Conservation (phyloP, 768 basidiomycete genomes). For the Rubroboletus pulcherrimus region DNA sequence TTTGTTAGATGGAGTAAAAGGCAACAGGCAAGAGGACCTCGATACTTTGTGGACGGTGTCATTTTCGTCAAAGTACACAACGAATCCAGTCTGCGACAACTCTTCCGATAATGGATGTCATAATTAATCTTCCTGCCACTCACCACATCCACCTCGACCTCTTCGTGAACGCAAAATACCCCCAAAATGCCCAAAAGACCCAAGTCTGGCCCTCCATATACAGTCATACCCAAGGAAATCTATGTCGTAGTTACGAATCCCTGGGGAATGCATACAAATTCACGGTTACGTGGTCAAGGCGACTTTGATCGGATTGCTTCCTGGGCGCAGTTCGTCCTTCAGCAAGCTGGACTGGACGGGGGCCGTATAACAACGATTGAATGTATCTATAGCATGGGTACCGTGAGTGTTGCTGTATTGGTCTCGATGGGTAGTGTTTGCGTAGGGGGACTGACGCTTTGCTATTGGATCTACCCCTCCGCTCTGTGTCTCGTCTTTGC, state of each 20-base stretch:
- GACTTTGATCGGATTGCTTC: conserved; percentile 25
- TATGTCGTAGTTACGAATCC: conserved; percentile 26
- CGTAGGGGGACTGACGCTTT: background rate
- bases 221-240: conserved; percentile 13
- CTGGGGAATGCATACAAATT: conserved; percentile 17
- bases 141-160: background rate
- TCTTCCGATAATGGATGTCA: background rate
- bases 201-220: conserved; percentile 29
- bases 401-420: conserved; percentile 21
- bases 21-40: background rate
- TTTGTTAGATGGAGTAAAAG: conserved; percentile 3
- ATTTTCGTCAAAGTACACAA: background rate
- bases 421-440: background rate
- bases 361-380: conserved; percentile 17
- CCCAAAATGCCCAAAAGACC: conserved; percentile 16
- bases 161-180: background rate
- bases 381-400: conserved; percentile 28
- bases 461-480: background rate
- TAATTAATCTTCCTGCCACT: conserved; percentile 3
- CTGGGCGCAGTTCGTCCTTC: conserved; percentile 25
- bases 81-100: conserved; percentile 19
- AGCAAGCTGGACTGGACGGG: conserved; percentile 14
- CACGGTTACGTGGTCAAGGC: conserved; percentile 1
- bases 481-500: background rate
- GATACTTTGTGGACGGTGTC: conserved; percentile 12